Base-by-base conservation (phyloP, 352 stramenopile species). In the Globisporangium yorkense region DNA sequence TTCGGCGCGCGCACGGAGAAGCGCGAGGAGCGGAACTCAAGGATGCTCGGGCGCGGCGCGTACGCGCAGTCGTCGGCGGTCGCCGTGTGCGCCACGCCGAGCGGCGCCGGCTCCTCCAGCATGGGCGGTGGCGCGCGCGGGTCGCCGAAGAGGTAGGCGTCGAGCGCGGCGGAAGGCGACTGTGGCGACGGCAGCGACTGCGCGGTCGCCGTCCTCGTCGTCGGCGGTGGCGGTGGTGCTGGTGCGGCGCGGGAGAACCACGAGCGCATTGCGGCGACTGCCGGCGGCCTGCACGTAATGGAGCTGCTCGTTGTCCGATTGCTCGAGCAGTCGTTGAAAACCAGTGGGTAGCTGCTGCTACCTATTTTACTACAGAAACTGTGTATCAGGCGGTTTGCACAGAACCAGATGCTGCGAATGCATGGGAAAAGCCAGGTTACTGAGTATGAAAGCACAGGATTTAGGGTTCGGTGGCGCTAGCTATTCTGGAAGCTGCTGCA, bases 1-100 rank as follows among this genome's bases (percentile, higher is more conserved):
- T 77, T 79, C 29, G 37, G 0, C 4, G 75, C 63, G 33, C 72
- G 73, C 59, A 20, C 24, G 0, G 75, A 54, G 56, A 81, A 73
- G 15, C 75, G 75, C 45, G 75, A 76, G 2, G 68, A 65, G 7
- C 72, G 65, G 56, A 84, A 87, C 21, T 74, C 65, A 53, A 84
- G 59, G 13, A 86, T 70, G 56, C 69, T 80, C 3, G 75, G 71
- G 4, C 75, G 71, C 45, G 71, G 35, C 5, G 61, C 16, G 29
- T 68, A 57, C 7, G 75, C 70, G 47, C 52, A 21, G 37, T 43
- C 39, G 15, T 41, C 57, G 35, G 65, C 45, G 27, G 67, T 37
- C 49, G 75, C 71, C 3, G 43, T 3, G 20, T 49, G 44, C 44
- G 44, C 44, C 62, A 85, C 73, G 39, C 59, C 59, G 7, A 59